Evolutionary conservation across 1,139 yeast species (phyloP).

Genomic region (Hansenula lynferdii): DNA sequence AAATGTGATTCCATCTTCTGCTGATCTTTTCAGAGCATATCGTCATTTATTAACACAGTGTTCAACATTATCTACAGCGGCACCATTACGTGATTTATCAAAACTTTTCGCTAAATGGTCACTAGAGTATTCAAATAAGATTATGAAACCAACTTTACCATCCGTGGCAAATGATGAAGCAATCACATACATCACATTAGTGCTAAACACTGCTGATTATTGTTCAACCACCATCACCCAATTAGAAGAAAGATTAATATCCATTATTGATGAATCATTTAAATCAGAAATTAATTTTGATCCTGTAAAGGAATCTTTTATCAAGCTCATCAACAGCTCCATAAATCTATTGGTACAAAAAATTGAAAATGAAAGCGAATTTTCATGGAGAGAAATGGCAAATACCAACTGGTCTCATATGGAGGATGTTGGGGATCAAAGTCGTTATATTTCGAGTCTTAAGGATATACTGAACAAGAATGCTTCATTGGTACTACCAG

Average conservation of each 20-base stretch:
- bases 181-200: conserved; percentile 60
- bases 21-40: conserved; percentile 77
- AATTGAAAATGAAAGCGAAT: conserved; percentile 56
- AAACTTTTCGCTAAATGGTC: conserved; percentile 66
- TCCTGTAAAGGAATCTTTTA: conserved; percentile 48
- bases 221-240: conserved; percentile 76
- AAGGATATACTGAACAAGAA: conserved; percentile 42
- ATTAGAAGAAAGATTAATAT: conserved; percentile 59
- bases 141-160: conserved; percentile 59
- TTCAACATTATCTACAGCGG: conserved; percentile 68
- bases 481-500: conserved; percentile 47
- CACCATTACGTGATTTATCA: conserved; percentile 59
- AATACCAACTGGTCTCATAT: conserved; percentile 73
- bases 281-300: conserved; percentile 45
- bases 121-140: conserved; percentile 53
- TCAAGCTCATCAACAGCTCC: conserved; percentile 54
- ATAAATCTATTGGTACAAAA: conserved; percentile 53
- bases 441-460: conserved; percentile 62
- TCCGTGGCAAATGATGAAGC: conserved; percentile 46
- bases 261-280: conserved; percentile 38
- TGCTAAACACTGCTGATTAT: conserved; percentile 87
- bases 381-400: conserved; percentile 81
- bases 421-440: conserved; percentile 62
- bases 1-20: conserved; percentile 73
- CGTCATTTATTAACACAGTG: conserved; percentile 71